Evolutionary conservation across 352 stramenopile species (phyloP).

Genomic region (Pythium phragmiticola): DNA sequence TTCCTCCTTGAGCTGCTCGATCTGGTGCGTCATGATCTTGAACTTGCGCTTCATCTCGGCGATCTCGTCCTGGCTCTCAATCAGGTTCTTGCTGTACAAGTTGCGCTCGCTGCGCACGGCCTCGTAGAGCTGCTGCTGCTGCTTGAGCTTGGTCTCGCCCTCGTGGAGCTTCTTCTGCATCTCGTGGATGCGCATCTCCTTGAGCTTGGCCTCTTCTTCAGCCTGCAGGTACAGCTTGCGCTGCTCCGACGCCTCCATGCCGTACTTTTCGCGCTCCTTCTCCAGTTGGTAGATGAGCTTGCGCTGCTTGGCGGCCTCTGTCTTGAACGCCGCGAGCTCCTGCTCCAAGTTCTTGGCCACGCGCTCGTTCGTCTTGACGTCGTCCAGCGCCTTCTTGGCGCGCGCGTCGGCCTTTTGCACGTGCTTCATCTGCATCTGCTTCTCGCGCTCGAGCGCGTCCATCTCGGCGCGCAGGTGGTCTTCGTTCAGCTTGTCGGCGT

Average conservation of each 20-base stretch:
- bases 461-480: slow-evolving; percentile 74
- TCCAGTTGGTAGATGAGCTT: slow-evolving; percentile 79
- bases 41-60: slow-evolving; percentile 96
- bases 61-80: slow-evolving; percentile 96
- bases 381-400: slow-evolving; percentile 82
- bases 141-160: slow-evolving; percentile 87
- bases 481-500: slow-evolving; percentile 78
- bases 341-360: slow-evolving; percentile 87
- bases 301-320: slow-evolving; percentile 81
- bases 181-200: slow-evolving; percentile 66
- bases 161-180: slow-evolving; percentile 77
- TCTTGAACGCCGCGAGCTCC: slow-evolving; percentile 80
- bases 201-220: slow-evolving; percentile 78
- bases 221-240: slow-evolving; percentile 45
- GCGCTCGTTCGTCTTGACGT: slow-evolving; percentile 92
- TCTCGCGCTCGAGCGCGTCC: slow-evolving; percentile 85
- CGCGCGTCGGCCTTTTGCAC: slow-evolving; percentile 83
- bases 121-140: slow-evolving; percentile 97
- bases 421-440: slow-evolving; percentile 82
- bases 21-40: slow-evolving; percentile 96
- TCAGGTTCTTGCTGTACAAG: slow-evolving; percentile 95
- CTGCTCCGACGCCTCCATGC: slow-evolving; percentile 57
- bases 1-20: slow-evolving; percentile 97
- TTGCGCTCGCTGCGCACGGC: slow-evolving; percentile 93
- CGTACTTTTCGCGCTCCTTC: slow-evolving; percentile 85